Conservation (phyloP, 352 stramenopile species). For the Globisporangium abappressorium region DNA sequence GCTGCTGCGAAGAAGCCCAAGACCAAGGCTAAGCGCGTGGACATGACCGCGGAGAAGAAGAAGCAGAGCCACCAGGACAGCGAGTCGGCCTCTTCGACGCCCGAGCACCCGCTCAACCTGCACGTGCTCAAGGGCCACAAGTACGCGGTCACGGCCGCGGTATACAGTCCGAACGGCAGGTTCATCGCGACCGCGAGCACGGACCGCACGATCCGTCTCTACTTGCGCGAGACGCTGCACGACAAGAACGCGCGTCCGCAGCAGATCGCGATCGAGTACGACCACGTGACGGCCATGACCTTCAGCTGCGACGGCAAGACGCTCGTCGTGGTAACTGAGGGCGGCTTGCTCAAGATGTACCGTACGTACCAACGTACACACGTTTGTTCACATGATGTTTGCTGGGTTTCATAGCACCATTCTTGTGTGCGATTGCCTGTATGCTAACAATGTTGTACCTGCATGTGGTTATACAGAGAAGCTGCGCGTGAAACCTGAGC, state of each 20-base stretch:
- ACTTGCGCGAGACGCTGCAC: conserved; percentile 57
- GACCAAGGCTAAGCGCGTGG: conserved; percentile 59
- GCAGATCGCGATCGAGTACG: conserved; percentile 75
- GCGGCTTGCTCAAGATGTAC: conserved; percentile 68
- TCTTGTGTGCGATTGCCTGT: background rate
- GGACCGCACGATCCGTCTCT: conserved; percentile 72
- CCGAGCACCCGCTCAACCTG: conserved; percentile 38
- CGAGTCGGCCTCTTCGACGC: conserved; percentile 12
- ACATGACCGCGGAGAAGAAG: conserved; percentile 73
- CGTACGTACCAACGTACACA: conserved; percentile 29
- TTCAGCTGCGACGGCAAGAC: conserved; percentile 77
- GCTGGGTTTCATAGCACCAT: background rate
- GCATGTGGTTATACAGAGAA: conserved; percentile 46
- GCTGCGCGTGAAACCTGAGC: conserved; percentile 66
- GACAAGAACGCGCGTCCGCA: conserved; percentile 63
- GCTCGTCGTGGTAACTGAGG: conserved; percentile 66
- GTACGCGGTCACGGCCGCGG: conserved; percentile 54
- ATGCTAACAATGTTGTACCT: background rate
- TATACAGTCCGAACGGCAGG: conserved; percentile 76
- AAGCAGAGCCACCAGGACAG: conserved; percentile 22
- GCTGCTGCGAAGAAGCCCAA: conserved; percentile 56
- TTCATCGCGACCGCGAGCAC: conserved; percentile 74
- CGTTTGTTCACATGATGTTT: background rate
- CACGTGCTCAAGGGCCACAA: conserved; percentile 73
- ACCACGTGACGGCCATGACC: conserved; percentile 67